These are phyloP conservation scores for Pyrenula aspistea DNA, from an alignment of 495 filamentous ascomycete genomes.

Conservation along the genomic window DNA sequence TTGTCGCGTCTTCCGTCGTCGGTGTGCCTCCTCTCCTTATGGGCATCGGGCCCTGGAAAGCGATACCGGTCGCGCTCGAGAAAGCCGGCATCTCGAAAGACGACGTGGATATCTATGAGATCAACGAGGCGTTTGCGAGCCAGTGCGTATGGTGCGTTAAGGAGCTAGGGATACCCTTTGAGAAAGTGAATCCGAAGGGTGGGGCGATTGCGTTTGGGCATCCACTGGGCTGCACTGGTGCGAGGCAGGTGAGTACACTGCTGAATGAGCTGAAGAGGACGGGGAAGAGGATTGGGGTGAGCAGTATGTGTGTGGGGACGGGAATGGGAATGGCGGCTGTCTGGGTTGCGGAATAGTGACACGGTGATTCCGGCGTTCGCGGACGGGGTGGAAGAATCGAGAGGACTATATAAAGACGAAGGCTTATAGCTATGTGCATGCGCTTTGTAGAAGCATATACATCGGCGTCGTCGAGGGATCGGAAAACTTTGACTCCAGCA, in stretches of 20 bases:
- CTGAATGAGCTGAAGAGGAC: conserved; percentile 77
- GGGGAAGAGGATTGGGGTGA: conserved; percentile 75
- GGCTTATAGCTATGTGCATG: too few species aligned
- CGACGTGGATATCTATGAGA: conserved; percentile 95
- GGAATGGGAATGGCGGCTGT: conserved; percentile 96
- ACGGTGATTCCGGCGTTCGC: too few species aligned
- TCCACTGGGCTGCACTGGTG: conserved; percentile 88
- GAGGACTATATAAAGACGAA: too few species aligned
- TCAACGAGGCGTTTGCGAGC: conserved; percentile 96
- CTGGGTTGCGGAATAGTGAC: conserved; percentile 70
- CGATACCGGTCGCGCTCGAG: conserved; percentile 81
- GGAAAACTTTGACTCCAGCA: too few species aligned
- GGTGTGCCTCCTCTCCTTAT: conserved; percentile 90
- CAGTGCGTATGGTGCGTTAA: conserved; percentile 92
- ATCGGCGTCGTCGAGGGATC: too few species aligned
- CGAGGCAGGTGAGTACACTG: conserved; percentile 84
- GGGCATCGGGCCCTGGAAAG: conserved; percentile 92
- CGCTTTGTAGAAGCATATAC: too few species aligned
- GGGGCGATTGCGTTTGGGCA: conserved; percentile 98
- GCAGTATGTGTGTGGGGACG: conserved; percentile 93
- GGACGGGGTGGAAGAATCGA: too few species aligned
- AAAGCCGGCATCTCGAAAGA: conserved; percentile 79
- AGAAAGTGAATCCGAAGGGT: conserved; percentile 93
- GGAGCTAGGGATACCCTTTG: conserved; percentile 64
- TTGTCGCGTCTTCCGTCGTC: conserved; percentile 68